Percentiles rank a stretch among this genome's conserved stretches.
Conservation (phyloP, 257 asterid species). For the Nicotiana otophora region DNA sequence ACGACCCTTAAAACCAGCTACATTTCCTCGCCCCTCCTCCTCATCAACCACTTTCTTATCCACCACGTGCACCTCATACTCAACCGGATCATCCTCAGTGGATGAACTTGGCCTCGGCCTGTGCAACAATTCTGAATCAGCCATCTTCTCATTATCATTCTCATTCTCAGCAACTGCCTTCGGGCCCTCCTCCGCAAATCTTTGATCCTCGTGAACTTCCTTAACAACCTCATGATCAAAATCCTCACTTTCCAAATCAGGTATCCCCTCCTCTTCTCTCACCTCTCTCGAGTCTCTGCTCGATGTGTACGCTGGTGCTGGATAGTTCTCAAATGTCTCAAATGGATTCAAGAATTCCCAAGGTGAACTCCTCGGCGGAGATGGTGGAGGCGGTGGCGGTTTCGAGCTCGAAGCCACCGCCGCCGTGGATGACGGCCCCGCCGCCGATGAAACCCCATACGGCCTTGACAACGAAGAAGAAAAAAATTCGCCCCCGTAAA, state of each 20-base stretch:
- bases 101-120: slow-evolving; percentile 40
- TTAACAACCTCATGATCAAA: slow-evolving; percentile 62
- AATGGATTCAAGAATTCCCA: slow-evolving; percentile 94
- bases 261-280: slow-evolving; percentile 96
- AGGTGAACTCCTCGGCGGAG: slow-evolving; percentile 70
- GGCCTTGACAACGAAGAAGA: slow-evolving; percentile 10
- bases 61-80: slow-evolving; percentile 79
- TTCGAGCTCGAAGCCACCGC: slow-evolving; percentile 29
- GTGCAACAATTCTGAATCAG: slow-evolving; percentile 44
- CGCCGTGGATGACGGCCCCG: not conserved
- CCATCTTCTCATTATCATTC: slow-evolving; percentile 27
- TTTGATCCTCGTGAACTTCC: slow-evolving; percentile 77
- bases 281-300: slow-evolving; percentile 77
- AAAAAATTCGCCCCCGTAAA: slow-evolving; percentile 30
- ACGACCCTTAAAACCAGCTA: not conserved
- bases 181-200: slow-evolving; percentile 43
- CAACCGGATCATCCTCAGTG: slow-evolving; percentile 55
- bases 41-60: slow-evolving; percentile 76
- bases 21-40: slow-evolving; percentile 46
- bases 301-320: slow-evolving; percentile 53
- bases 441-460: not conserved
- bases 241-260: slow-evolving; percentile 94
- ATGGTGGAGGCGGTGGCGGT: slow-evolving; percentile 69
- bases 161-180: slow-evolving; percentile 26
- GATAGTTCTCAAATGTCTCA: slow-evolving; percentile 67